Evolutionary conservation across 495 filamentous ascomycete species (phyloP), one percentile per base, ranked within the genome.

Genomic region (Cenococcum geophilum): DNA sequence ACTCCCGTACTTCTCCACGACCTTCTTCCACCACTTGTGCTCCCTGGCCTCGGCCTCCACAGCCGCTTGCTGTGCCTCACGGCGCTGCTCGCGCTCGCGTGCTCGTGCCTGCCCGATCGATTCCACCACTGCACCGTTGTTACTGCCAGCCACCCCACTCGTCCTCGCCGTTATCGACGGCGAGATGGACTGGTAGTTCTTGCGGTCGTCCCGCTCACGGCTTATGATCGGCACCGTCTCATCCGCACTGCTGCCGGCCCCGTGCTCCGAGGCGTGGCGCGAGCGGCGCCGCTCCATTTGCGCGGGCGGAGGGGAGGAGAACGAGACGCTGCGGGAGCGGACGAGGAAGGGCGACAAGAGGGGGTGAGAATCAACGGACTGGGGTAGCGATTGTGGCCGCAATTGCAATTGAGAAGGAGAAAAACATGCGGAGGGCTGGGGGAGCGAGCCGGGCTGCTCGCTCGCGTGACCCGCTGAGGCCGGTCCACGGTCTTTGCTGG

Each of bases 1-100:
- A 48, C 83, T 86, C 56, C 88, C 89, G 66, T 92, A 89, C 62
- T 86, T 88, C 22, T 83, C 81, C 37, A 89, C 68, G 5, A 80
- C 60, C 36, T 71, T 71, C 63, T 71, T 75, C 72, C 76, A 82
- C 80, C 83, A 82, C 0, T 64, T 52, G 14, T 56, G 50, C 27
- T 71, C 66, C 34, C 70, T 66, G n/a, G 71, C 66, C 53, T 66
- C 72, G 35, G 45, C 66, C 14, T 63, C 43, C 12, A 45, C 60
- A 10, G 62, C 67, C 23, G 53, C 52, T 47, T 54, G 51, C 64
- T 70, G 49, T 25, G 62, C 60, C 55, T 65, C 52, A 32, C 65
- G 55, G 53, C 69, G 45, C 58, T 37, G 48, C 60, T 64, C 55
- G 49, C 63, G 40, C 59, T 66, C 12, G 4, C 32, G 18, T 43